phyloP scores from a whole-genome alignment of 805 yeast species.

The Ogataea siamensis region DNA sequence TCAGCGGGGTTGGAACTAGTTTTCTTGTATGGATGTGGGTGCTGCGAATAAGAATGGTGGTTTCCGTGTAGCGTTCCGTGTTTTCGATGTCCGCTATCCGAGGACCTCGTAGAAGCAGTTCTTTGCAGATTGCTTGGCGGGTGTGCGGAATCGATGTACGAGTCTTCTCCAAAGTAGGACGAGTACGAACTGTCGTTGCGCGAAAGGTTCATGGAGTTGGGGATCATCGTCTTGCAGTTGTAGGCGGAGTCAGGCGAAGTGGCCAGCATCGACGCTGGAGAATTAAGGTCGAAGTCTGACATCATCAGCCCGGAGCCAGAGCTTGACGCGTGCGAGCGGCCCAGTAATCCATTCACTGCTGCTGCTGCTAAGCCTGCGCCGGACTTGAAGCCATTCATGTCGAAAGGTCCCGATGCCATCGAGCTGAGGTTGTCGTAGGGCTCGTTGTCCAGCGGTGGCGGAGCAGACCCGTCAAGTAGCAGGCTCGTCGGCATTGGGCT shows the following conservation, averaged over 20 bases:
- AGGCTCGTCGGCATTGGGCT: conserved; percentile 15
- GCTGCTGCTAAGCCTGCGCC: conserved; percentile 33
- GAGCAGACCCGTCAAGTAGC: conserved; percentile 5
- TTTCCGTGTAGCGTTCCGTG: conserved; percentile 14
- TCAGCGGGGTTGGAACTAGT: conserved; percentile 12
- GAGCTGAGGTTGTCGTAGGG: conserved; percentile 2
- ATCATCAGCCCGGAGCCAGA: conserved; percentile 24
- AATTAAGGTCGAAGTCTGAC: conserved; percentile 30
- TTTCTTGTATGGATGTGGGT: conserved; percentile 28
- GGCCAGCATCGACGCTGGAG: conserved; percentile 20
- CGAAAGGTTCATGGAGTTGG: conserved; percentile 3
- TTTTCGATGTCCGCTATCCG: conserved; percentile 11
- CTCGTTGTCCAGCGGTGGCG: conserved; percentile 1
- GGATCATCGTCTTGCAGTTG: conserved; percentile 10
- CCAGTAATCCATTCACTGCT: conserved; percentile 27
- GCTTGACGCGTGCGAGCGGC: conserved; percentile 6
- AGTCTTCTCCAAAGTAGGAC: conserved; percentile 17
- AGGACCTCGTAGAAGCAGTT: conserved; percentile 18
- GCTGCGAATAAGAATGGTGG: conserved; percentile 20
- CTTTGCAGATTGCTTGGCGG: conserved; percentile 22
- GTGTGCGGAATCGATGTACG: conserved; percentile 16
- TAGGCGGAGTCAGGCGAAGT: conserved; percentile 18
- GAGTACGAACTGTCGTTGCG: conserved; percentile 10
- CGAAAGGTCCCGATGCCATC: conserved; percentile 8
- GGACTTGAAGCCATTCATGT: conserved; percentile 32